Evolutionary conservation across 495 filamentous ascomycete genomes (phyloP).

Genomic region (Trichoderma orchidacearum): DNA sequence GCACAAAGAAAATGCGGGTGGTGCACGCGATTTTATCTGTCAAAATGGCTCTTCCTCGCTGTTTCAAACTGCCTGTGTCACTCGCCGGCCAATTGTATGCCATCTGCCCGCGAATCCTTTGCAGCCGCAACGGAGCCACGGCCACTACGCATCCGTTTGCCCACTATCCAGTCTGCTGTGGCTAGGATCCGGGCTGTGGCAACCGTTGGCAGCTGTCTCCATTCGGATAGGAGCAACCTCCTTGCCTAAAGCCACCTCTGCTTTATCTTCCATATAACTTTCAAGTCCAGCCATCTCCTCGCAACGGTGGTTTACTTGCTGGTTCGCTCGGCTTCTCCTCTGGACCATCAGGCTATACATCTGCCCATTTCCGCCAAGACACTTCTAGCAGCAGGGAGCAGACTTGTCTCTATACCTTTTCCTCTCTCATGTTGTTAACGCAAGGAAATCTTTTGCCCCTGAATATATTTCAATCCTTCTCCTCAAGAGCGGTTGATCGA

Average conservation of each 20-base stretch:
- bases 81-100: background rate
- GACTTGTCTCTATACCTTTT: background rate
- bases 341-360: background rate
- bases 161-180: background rate
- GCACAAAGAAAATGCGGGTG: conserved; percentile 9
- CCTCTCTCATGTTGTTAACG: background rate
- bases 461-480: background rate
- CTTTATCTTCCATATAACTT: background rate
- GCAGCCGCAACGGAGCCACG: background rate
- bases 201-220: background rate
- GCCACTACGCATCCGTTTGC: background rate
- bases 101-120: background rate
- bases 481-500: background rate
- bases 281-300: background rate
- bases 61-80: conserved; percentile 9
- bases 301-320: background rate
- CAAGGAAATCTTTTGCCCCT: background rate
- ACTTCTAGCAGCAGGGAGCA: background rate
- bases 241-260: background rate
- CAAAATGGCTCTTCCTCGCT: conserved; percentile 18
- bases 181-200: background rate
- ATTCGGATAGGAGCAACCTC: background rate
- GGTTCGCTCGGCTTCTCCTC: background rate
- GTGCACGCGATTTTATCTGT: conserved; percentile 16
- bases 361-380: background rate